Evolutionary conservation across 1,284 basidiomycete genomes (phyloP).

Genomic region (Cryptococcus deneoformans): DNA sequence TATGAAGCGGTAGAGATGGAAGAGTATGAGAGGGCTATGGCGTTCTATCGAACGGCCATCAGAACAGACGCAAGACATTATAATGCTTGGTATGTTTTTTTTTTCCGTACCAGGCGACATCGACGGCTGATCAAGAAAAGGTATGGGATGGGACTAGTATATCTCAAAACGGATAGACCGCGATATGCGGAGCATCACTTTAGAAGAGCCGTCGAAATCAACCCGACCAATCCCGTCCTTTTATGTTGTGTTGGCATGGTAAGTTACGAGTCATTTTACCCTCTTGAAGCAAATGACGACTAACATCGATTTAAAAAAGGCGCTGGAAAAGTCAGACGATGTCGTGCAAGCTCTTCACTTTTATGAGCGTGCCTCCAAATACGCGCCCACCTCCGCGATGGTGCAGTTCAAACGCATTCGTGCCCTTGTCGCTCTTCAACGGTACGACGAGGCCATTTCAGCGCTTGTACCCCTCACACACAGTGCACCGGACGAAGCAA

Average conservation of each 20-base stretch:
- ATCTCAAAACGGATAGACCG: conserved; percentile 84
- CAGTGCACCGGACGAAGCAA: conserved; percentile 85
- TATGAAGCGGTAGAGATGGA: conserved; percentile 88
- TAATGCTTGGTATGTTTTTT: conserved; percentile 77
- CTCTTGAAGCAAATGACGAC: background rate
- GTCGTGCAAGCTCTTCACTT: conserved; percentile 66
- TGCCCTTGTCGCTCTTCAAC: conserved; percentile 75
- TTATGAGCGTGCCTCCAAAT: conserved; percentile 71
- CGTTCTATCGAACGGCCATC: conserved; percentile 84
- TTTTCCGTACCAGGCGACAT: background rate
- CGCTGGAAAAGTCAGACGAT: conserved; percentile 75
- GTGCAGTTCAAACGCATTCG: conserved; percentile 87
- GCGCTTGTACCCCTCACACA: conserved; percentile 75
- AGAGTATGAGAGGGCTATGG: conserved; percentile 82
- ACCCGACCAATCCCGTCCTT: conserved; percentile 85
- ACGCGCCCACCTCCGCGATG: conserved; percentile 78
- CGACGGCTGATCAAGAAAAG: conserved; percentile 50
- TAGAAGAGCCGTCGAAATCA: conserved; percentile 81
- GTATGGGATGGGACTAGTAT: conserved; percentile 96
- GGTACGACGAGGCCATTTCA: conserved; percentile 69
- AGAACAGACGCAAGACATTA: conserved; percentile 85
- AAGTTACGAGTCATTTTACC: conserved; percentile 40
- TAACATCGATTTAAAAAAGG: conserved; percentile 52
- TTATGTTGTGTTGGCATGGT: conserved; percentile 89
- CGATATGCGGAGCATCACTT: conserved; percentile 92